These are phyloP conservation scores for Aspergillus chevalieri DNA, from an alignment of 2,329 filamentous ascomycete genomes.

Conservation along the genomic window DNA sequence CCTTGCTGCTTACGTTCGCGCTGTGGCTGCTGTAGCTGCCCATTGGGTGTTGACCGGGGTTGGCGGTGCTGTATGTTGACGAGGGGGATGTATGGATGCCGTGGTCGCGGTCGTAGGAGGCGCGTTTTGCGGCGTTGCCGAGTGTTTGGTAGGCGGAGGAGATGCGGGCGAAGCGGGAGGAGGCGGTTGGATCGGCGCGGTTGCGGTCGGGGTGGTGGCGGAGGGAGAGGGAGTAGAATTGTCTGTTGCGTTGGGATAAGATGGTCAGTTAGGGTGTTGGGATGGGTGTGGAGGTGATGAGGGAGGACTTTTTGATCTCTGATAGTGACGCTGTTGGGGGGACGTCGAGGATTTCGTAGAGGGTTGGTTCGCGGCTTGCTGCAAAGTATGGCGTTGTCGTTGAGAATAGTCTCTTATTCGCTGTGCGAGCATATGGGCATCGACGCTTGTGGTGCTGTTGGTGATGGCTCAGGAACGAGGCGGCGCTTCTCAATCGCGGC, in stretches of 20 bases:
- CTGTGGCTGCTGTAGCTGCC: constrained; percentile 53
- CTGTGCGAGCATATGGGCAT: background rate
- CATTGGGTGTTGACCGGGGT: constrained; percentile 31
- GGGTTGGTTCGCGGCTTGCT: constrained; percentile 46
- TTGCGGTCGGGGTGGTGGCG: constrained; percentile 89
- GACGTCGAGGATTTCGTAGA: constrained; percentile 81
- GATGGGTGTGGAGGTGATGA: constrained; percentile 1
- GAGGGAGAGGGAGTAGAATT: constrained; percentile 90
- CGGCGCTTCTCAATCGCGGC: constrained; percentile 13
- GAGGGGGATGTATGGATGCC: constrained; percentile 30
- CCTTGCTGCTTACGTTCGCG: constrained; percentile 20
- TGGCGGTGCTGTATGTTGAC: constrained; percentile 25
- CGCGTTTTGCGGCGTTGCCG: constrained; percentile 65
- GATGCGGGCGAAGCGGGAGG: constrained; percentile 72
- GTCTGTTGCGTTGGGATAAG: constrained; percentile 23
- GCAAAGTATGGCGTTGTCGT: constrained; percentile 22
- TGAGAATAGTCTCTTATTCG: constrained; percentile 38
- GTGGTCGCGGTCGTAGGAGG: constrained; percentile 66
- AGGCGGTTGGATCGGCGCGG: constrained; percentile 64
- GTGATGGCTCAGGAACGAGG: constrained; percentile 2
- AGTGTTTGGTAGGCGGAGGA: constrained; percentile 78
- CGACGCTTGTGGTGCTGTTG: constrained; percentile 1
- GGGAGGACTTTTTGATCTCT: constrained; percentile 74
- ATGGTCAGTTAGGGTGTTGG: background rate
- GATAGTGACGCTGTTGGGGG: constrained; percentile 59